phyloP scores from a whole-genome alignment of 2,329 filamentous ascomycete genomes.

The Ceratocystis cacaofunesta region DNA sequence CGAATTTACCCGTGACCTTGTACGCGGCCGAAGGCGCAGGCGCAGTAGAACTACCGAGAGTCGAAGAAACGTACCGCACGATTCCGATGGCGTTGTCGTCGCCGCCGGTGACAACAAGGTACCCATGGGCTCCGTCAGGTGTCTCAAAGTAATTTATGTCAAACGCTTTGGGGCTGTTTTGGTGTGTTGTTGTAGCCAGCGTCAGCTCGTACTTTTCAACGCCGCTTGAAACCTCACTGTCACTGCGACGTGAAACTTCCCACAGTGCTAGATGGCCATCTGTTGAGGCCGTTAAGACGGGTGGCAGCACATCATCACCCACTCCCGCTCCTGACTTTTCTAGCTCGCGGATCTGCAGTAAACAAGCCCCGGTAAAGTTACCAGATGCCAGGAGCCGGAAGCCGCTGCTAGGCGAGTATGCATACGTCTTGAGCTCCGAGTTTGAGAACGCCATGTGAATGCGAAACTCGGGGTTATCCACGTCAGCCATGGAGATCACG shows the following conservation, averaged over 20 bases:
- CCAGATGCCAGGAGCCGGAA: constrained; percentile 40
- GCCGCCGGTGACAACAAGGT: constrained; percentile 57
- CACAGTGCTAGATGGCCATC: constrained; percentile 63
- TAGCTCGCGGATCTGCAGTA: constrained; percentile 49
- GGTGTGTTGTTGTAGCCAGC: constrained; percentile 45
- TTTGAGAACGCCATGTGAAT: constrained; percentile 71
- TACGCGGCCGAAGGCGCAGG: constrained; percentile 39
- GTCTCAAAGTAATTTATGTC: constrained; percentile 37
- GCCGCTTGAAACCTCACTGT: neutral
- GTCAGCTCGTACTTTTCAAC: constrained; percentile 21
- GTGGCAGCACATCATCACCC: neutral
- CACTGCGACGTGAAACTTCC: constrained; percentile 22
- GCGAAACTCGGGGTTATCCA: constrained; percentile 29
- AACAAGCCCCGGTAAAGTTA: constrained; percentile 55
- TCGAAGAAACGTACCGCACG: constrained; percentile 14
- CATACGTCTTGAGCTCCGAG: constrained; percentile 54
- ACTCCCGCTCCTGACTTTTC: constrained; percentile 18
- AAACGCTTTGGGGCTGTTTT: constrained; percentile 62
- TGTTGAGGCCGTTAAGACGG: constrained; percentile 56
- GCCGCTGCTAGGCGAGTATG: constrained; percentile 28
- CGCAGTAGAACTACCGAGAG: constrained; percentile 24
- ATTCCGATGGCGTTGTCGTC: constrained; percentile 69
- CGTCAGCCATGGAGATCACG: constrained; percentile 19
- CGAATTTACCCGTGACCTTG: constrained; percentile 9
- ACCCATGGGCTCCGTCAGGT: constrained; percentile 51